These are phyloP conservation scores for Phialemonium atrogriseum DNA, from an alignment of 2,329 filamentous ascomycete genomes.

Conservation along the genomic window DNA sequence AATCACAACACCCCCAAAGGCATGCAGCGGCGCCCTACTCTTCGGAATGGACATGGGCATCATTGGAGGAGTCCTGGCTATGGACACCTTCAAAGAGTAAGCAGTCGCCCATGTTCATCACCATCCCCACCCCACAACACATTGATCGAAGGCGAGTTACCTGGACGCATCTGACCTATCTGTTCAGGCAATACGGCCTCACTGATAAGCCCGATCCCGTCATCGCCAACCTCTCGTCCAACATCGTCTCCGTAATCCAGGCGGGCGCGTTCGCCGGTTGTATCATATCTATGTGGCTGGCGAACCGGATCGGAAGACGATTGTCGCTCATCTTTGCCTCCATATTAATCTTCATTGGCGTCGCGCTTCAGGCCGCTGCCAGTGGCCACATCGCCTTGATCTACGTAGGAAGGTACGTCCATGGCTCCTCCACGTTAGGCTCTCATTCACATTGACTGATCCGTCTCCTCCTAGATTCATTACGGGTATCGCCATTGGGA, in stretches of 20 bases:
- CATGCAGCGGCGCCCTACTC: conserved; percentile 19
- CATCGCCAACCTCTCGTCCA: conserved; percentile 14
- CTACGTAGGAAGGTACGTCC: conserved; percentile 18
- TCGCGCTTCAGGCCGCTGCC: conserved; percentile 21
- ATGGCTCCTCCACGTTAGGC: background rate
- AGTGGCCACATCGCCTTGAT: conserved; percentile 20
- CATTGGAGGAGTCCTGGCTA: conserved; percentile 18
- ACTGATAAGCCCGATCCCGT: conserved; percentile 16
- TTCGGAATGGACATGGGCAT: conserved; percentile 19
- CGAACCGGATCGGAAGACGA: conserved; percentile 21
- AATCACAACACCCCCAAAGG: conserved; percentile 7
- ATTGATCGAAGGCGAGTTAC: background rate
- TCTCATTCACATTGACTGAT: background rate
- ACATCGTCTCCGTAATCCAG: conserved; percentile 17
- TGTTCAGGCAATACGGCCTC: conserved; percentile 43
- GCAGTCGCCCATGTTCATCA: background rate
- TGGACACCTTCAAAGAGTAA: conserved; percentile 13
- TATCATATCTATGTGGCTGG: conserved; percentile 18
- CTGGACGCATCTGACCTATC: background rate
- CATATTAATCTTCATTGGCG: conserved; percentile 19
- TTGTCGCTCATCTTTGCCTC: conserved; percentile 10
- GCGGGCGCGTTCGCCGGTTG: conserved; percentile 16
- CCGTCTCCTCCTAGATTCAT: conserved; percentile 28
- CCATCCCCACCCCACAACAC: too few species aligned
- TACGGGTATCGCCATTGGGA: conserved; percentile 42